Percentiles rank a stretch among this genome's conserved stretches.
Conservation (phyloP, 23 red algal species). For the Cyanidiococcus yangmingshanensis region DNA sequence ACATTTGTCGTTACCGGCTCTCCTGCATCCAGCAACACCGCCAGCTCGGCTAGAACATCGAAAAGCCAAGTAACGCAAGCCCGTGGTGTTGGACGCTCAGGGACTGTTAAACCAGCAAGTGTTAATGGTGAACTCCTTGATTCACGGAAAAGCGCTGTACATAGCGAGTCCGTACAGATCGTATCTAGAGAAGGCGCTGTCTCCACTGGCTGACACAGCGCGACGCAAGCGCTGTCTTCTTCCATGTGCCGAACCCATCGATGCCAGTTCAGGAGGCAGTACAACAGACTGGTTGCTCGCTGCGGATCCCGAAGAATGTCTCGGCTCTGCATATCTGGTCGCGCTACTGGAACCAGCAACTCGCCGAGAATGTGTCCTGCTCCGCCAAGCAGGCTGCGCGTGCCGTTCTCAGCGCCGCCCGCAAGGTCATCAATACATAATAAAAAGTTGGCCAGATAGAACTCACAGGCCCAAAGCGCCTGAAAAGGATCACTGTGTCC, state of each 20-base stretch:
- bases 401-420: not conserved
- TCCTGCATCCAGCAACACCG: not conserved
- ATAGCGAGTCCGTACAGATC: not conserved
- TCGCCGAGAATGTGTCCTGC: not conserved
- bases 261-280: slow-evolving; percentile 2
- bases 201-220: not conserved
- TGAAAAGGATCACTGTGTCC: slow-evolving; percentile 9
- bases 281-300: not conserved
- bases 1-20: not conserved
- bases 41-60: not conserved
- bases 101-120: not conserved
- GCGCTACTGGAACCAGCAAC: not conserved
- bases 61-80: not conserved
- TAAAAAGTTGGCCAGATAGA: slow-evolving; percentile 11
- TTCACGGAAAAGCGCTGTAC: not conserved
- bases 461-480: slow-evolving; percentile 18
- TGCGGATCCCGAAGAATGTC: not conserved
- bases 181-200: not conserved
- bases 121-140: not conserved
- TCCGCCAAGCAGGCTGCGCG: slow-evolving; percentile 10
- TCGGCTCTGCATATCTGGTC: not conserved
- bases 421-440: not conserved
- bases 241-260: not conserved
- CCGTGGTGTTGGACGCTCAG: not conserved
- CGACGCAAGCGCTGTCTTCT: not conserved